phyloP scores from a whole-genome alignment of 345 rosid genomes.

The Reutealis trisperma region DNA sequence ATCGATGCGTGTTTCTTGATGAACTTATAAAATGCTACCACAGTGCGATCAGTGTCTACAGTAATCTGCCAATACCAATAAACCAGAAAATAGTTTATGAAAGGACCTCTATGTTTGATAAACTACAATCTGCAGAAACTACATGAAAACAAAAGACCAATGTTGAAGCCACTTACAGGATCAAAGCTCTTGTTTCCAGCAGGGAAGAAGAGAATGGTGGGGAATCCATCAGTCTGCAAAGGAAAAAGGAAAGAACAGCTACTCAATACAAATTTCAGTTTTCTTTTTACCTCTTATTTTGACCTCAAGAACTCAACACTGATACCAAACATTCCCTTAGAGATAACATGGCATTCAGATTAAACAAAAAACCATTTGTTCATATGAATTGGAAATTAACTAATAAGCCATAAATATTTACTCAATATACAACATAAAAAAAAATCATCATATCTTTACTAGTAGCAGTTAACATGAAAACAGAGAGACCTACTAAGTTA shows the following conservation, averaged over 20 bases:
- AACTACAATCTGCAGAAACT: background rate
- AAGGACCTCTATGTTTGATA: background rate
- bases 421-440: background rate
- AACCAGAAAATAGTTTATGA: background rate
- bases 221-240: conserved; percentile 90
- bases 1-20: conserved; percentile 83
- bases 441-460: background rate
- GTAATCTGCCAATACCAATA: conserved; percentile 52
- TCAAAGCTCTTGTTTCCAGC: conserved; percentile 98
- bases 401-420: background rate
- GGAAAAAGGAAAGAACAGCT: background rate
- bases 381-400: background rate
- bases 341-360: background rate
- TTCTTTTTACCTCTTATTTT: background rate
- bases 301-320: background rate
- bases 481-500: background rate
- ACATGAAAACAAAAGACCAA: background rate
- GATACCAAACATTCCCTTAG: background rate
- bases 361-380: background rate
- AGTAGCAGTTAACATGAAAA: background rate
- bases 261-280: background rate
- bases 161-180: conserved; percentile 57
- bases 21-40: conserved; percentile 91
- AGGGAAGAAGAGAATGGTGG: conserved; percentile 94
- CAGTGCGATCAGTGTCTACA: conserved; percentile 88